Conservation (phyloP, 768 basidiomycete genomes). For the Boletus insuetus region DNA sequence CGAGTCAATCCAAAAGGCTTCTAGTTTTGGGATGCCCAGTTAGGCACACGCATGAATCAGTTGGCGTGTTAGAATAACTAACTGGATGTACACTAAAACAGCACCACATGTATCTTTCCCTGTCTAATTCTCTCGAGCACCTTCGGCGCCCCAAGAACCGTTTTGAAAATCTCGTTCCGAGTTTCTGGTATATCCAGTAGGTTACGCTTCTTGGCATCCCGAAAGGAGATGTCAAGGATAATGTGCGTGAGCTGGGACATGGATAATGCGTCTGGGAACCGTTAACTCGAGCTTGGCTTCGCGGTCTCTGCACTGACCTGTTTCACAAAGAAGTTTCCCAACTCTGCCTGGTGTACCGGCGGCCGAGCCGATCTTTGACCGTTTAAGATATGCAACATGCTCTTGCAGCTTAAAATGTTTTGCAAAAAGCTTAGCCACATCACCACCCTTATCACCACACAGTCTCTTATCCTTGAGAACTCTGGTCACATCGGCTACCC, state of each 20-base stretch:
- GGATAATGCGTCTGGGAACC: constrained; percentile 58
- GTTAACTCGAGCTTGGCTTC: constrained; percentile 4
- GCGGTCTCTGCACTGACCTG: constrained; percentile 43
- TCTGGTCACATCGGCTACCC: constrained; percentile 86
- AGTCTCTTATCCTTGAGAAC: constrained; percentile 66
- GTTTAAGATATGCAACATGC: constrained; percentile 78
- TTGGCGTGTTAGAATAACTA: background rate
- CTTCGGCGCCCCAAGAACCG: constrained; percentile 60
- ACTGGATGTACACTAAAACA: constrained; percentile 50
- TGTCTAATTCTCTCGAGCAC: constrained; percentile 61
- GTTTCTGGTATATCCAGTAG: constrained; percentile 84
- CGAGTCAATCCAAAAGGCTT: constrained; percentile 91
- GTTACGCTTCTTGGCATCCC: constrained; percentile 72
- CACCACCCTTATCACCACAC: constrained; percentile 80
- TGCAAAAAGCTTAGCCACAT: constrained; percentile 93
- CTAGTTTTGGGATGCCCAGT: constrained; percentile 57
- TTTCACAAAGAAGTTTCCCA: constrained; percentile 77
- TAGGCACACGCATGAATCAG: background rate
- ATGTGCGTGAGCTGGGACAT: constrained; percentile 80
- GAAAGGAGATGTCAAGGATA: constrained; percentile 72
- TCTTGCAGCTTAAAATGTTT: constrained; percentile 91
- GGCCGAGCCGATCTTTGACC: constrained; percentile 84
- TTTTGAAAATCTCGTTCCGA: constrained; percentile 76
- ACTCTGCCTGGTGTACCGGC: constrained; percentile 92
- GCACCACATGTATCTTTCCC: constrained; percentile 76